These are phyloP conservation scores for Echeveria elegans DNA, from an alignment of 164 flowering plant genomes.

Conservation along the genomic window DNA sequence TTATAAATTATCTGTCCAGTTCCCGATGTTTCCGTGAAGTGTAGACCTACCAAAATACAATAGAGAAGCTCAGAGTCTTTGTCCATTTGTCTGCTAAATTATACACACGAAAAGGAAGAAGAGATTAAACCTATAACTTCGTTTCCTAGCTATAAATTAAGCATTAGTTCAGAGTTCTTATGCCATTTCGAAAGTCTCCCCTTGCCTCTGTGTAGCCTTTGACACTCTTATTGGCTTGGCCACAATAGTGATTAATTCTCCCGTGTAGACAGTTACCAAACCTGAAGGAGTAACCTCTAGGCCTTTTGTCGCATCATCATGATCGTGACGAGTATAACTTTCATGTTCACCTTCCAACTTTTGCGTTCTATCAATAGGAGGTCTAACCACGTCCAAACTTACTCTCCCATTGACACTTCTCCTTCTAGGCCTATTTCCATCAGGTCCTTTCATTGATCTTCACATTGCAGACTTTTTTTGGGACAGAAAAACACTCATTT, in stretches of 20 bases:
- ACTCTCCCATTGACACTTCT: neutral
- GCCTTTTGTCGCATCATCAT: neutral
- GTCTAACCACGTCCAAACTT: neutral
- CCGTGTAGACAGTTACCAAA: neutral
- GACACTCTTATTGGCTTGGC: constrained; percentile 2
- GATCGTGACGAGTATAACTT: neutral
- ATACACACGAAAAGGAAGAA: neutral
- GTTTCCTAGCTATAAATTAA: constrained; percentile 59
- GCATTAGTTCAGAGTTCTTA: constrained; percentile 76
- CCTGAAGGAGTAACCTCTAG: neutral
- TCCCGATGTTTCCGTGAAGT: constrained; percentile 43
- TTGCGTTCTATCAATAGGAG: neutral
- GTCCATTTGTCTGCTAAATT: constrained; percentile 6
- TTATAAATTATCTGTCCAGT: constrained; percentile 26
- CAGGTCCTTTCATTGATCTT: constrained; percentile 17
- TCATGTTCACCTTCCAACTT: neutral
- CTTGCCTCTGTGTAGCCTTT: constrained; percentile 36
- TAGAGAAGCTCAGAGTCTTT: constrained; percentile 8
- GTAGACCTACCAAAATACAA: constrained; percentile 53
- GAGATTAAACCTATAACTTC: neutral
- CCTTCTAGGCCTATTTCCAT: constrained; percentile 7
- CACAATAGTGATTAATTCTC: neutral
- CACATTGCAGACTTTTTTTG: constrained; percentile 31
- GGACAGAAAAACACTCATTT: constrained; percentile 29
- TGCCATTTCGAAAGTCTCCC: constrained; percentile 54